Conservation (phyloP, 75 land plant species). For the Picea glauca region DNA sequence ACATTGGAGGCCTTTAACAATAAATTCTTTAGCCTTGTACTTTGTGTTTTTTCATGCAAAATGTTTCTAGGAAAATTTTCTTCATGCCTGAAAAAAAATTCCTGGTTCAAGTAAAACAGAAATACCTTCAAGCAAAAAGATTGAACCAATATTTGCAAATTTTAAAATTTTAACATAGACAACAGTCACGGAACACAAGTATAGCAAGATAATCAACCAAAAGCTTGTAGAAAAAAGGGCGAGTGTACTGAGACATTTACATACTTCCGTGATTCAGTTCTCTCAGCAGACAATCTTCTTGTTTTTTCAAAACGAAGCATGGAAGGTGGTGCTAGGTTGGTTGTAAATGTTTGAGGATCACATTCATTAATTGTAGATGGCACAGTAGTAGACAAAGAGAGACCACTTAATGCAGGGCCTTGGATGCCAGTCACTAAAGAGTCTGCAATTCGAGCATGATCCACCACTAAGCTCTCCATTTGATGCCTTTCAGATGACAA, state of each 20-base stretch:
- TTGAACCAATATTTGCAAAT: no score
- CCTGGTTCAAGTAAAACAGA: no score
- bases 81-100: no score
- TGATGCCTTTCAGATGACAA: conserved; percentile 22
- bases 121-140: no score
- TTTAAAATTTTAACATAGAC: no score
- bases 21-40: not conserved
- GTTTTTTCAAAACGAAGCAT: conserved; percentile 62
- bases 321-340: conserved; percentile 26
- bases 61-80: no score
- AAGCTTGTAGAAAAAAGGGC: no score
- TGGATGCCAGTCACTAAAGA: conserved; percentile 18
- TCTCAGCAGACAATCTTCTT: conserved; percentile 62
- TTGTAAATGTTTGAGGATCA: conserved; percentile 25
- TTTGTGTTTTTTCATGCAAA: no score
- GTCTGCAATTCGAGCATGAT: conserved; percentile 16
- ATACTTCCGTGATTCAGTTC: conserved; percentile 66
- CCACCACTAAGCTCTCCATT: conserved; percentile 12
- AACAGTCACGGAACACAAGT: no score
- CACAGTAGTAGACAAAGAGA: not conserved
- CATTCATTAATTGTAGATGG: conserved; percentile 24
- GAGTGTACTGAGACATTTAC: not conserved
- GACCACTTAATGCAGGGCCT: conserved; percentile 18
- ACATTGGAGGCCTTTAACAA: not conserved
- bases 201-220: no score